Evolutionary conservation across 371 early-diverging fungal species (phyloP).

Genomic region (Zychaea mexicana): DNA sequence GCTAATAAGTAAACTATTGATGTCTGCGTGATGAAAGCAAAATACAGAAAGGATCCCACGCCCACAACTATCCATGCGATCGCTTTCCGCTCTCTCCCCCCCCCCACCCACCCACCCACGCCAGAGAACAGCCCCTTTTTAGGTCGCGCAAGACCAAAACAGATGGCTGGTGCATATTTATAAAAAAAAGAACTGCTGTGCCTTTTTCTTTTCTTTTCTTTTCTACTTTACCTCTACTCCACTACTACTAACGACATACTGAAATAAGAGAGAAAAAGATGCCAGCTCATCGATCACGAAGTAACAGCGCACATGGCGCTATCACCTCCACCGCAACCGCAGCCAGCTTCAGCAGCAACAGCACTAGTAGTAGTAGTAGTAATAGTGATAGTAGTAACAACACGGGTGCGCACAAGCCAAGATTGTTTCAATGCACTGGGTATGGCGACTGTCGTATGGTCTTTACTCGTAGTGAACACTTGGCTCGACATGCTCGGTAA

Average conservation of each 20-base stretch:
- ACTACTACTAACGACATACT: neutral
- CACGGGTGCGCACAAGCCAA: constrained; percentile 25
- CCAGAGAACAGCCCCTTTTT: constrained; percentile 3
- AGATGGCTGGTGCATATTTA: neutral
- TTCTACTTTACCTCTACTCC: constrained; percentile 1
- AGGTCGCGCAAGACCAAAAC: constrained; percentile 1
- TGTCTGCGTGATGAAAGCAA: neutral
- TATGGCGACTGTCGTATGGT: constrained; percentile 65
- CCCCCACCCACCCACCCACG: neutral
- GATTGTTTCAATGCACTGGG: constrained; percentile 61
- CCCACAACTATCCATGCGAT: constrained; percentile 1
- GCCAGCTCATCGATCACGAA: constrained; percentile 12
- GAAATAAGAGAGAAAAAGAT: constrained; percentile 9
- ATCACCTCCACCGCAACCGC: neutral
- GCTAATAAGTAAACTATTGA: too few species aligned
- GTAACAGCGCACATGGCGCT: constrained; percentile 7
- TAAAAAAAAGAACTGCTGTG: neutral
- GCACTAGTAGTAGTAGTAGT: neutral
- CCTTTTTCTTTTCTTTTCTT: neutral
- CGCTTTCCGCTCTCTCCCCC: neutral
- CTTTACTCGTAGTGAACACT: constrained; percentile 63
- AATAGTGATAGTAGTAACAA: too few species aligned
- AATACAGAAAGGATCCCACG: constrained; percentile 7
- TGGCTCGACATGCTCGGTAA: constrained; percentile 63
- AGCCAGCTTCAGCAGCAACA: constrained; percentile 10